Conservation (phyloP, 305 asterid genomes). For the Lippia alba region DNA sequence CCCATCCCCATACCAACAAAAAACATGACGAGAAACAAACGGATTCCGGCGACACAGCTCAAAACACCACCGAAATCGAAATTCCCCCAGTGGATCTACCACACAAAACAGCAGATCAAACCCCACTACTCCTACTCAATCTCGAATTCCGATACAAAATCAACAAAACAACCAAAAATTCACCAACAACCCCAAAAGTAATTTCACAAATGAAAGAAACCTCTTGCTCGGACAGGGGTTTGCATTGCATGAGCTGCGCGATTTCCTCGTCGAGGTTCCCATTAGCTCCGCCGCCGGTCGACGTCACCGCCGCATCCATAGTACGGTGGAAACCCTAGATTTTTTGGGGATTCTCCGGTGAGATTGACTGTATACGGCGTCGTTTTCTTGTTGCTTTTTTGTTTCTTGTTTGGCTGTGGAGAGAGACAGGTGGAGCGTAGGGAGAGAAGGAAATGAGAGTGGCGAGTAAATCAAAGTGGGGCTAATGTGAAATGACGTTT, state of each 20-base stretch:
- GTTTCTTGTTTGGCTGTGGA: neutral
- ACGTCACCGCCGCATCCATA: conserved; percentile 35
- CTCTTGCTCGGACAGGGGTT: conserved; percentile 52
- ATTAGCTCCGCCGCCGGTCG: conserved; percentile 33
- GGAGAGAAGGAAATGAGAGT: neutral
- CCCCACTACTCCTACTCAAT: neutral
- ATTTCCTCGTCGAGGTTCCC: conserved; percentile 51
- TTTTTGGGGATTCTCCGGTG: conserved; percentile 2
- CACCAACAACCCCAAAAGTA: neutral
- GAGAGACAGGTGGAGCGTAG: neutral
- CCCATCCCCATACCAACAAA: neutral
- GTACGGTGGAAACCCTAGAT: conserved; percentile 18
- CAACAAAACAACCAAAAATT: conserved; percentile 10
- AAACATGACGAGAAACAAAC: neutral
- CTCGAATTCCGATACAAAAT: neutral
- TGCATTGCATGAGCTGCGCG: conserved; percentile 53
- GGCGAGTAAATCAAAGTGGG: conserved; percentile 5
- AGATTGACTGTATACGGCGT: conserved; percentile 6
- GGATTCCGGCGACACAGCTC: neutral
- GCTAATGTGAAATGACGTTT: neutral
- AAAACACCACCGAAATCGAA: neutral
- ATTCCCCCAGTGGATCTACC: conserved; percentile 12
- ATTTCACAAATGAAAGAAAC: conserved; percentile 16
- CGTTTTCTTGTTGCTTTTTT: conserved; percentile 8
- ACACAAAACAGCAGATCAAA: neutral